Base-by-base conservation (phyloP, 192 early-diverging fungal species). In the Coemansia sp. region DNA sequence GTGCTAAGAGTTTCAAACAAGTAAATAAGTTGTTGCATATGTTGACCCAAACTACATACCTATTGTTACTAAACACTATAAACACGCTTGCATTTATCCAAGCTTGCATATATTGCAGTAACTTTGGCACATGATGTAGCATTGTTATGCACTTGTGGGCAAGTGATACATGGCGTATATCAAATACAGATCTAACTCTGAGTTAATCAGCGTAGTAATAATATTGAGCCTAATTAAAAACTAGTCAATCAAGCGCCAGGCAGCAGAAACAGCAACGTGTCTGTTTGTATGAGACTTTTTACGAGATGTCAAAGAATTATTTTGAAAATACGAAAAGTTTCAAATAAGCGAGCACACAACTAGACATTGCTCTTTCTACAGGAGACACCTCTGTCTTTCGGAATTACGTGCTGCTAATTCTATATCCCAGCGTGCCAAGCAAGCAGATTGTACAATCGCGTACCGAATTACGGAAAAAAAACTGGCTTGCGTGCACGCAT, bases 11-110 rank as follows among this genome's bases (percentile, higher is more conserved):
- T 54, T 54, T 28, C 34, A 17, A 12, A 34, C 28, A 26, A 31
- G 25, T 14, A 28, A 11, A 4, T 17, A 25, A 10, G 23, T 28
- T 10, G 25, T 5, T 36, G 52, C 47, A 9, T 42, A 20, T 17
- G 19, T 58, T 11, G 68, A 64, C 31, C 14, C 25, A 26, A 69
- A 69, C 4, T 69, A 69, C 38, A 63, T 69, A 49, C 48, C 11
- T 20, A 40, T 54, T 21, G 23, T 50, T 37, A 19, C 48, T 3
- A 17, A 4, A 10, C 23, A 44, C 25, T 14, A 26, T 4, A 22
- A 58, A n/a, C 23, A 46, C 5, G n/a, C 21, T 6, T 58, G 21
- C 25, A 64, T 69, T 25, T 69, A 56, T 17, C 68, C 68, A 22
- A 59, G 61, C 36, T 57, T 60, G 44, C 60, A 63, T 9, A 64